These are phyloP conservation scores for Mycena crocata DNA, from an alignment of 768 basidiomycete genomes.

Conservation along the genomic window DNA sequence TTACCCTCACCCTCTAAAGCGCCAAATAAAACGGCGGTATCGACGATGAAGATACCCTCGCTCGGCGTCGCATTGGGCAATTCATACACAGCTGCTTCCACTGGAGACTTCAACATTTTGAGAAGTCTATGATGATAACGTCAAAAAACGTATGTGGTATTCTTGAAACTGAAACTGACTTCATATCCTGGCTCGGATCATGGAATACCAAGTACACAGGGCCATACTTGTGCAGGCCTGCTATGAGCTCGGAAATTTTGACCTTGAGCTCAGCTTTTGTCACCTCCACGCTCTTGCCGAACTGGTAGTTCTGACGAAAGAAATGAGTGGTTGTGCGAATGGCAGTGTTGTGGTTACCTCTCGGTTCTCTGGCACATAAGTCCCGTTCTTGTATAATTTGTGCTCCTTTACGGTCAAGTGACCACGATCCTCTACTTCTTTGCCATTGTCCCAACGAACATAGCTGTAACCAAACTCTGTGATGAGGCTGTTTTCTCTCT, in stretches of 20 bases:
- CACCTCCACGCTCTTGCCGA: slow-evolving; percentile 71
- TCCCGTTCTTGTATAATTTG: slow-evolving; percentile 64
- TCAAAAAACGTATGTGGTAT: neutral
- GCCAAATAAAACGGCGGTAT: slow-evolving; percentile 65
- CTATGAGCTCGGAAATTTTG: slow-evolving; percentile 61
- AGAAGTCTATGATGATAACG: slow-evolving; percentile 36
- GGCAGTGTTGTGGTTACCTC: slow-evolving; percentile 53
- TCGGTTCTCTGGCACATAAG: slow-evolving; percentile 72
- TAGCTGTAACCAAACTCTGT: slow-evolving; percentile 88
- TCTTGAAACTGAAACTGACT: slow-evolving; percentile 52
- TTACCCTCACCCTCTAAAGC: slow-evolving; percentile 58
- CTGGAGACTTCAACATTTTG: slow-evolving; percentile 50
- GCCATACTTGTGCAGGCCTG: slow-evolving; percentile 53
- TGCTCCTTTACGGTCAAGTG: slow-evolving; percentile 78
- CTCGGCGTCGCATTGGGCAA: slow-evolving; percentile 57
- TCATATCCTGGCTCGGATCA: slow-evolving; percentile 81
- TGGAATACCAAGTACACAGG: slow-evolving; percentile 87
- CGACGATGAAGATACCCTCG: slow-evolving; percentile 59
- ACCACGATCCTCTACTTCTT: slow-evolving; percentile 59
- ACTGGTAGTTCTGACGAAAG: slow-evolving; percentile 66
- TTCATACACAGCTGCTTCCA: slow-evolving; percentile 50
- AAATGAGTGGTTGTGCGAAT: neutral
- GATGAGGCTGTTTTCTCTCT: slow-evolving; percentile 74
- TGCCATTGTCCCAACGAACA: slow-evolving; percentile 65
- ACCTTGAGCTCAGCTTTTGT: slow-evolving; percentile 62